Conservation (phyloP, 202 grass and related monocot species). For the Schoenoplectus tabernaemontani region DNA sequence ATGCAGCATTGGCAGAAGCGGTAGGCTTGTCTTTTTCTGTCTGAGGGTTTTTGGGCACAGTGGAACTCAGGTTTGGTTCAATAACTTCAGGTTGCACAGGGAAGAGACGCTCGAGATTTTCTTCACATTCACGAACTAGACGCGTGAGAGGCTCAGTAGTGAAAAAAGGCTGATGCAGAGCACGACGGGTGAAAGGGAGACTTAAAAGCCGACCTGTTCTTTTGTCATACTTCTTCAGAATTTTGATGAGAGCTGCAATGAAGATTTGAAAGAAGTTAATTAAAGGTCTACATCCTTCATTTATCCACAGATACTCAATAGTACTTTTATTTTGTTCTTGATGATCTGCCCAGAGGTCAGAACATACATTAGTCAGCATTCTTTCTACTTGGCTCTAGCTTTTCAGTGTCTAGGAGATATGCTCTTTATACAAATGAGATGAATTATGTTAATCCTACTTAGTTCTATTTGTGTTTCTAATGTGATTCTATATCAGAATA, state of each 20-base stretch:
- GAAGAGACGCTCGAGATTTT: slow-evolving; percentile 81
- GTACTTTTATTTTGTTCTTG: neutral
- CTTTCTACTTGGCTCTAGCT: neutral
- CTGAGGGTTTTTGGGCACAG: neutral
- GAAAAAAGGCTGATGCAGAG: slow-evolving; percentile 85
- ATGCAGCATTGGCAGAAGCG: slow-evolving; percentile 9
- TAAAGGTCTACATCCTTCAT: neutral
- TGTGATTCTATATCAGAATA: neutral
- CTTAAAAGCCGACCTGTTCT: slow-evolving; percentile 74
- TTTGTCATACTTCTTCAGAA: slow-evolving; percentile 97
- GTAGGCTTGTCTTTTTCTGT: slow-evolving; percentile 1
- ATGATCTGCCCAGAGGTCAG: neutral
- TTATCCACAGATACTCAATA: neutral
- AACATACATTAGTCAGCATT: neutral
- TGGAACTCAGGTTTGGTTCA: slow-evolving; percentile 38
- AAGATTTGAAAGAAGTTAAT: neutral
- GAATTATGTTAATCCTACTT: neutral
- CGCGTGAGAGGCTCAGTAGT: slow-evolving; percentile 75
- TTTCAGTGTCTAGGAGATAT: neutral
- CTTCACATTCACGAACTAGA: slow-evolving; percentile 87
- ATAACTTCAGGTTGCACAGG: slow-evolving; percentile 81
- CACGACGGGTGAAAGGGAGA: slow-evolving; percentile 84
- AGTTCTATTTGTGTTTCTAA: neutral
- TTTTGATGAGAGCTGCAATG: slow-evolving; percentile 69
- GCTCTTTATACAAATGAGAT: neutral